Conservation (phyloP, 2,329 filamentous ascomycete genomes). For the Exophiala oligosperma region DNA sequence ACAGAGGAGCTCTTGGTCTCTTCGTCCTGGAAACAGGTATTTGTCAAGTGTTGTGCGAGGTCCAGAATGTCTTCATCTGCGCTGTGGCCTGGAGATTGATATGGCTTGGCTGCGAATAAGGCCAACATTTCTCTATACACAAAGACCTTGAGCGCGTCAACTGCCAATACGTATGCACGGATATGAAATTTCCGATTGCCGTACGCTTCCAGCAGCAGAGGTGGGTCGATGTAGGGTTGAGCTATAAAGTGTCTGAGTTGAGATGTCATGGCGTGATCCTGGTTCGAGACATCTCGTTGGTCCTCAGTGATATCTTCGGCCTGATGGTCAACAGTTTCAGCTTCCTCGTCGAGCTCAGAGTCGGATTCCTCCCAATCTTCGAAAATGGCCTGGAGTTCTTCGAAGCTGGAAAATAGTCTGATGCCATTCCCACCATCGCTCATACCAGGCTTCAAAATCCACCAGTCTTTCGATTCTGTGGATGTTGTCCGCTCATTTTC, state of each 20-base stretch:
- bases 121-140: conserved; percentile 91
- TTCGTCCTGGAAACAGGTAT: conserved; percentile 82
- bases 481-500: conserved; percentile 57
- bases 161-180: conserved; percentile 82
- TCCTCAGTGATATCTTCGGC: conserved; percentile 31
- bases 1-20: conserved; percentile 55
- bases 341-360: conserved; percentile 62
- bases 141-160: conserved; percentile 75
- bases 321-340: conserved; percentile 35
- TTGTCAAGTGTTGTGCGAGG: conserved; percentile 81
- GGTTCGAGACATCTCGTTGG: conserved; percentile 34
- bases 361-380: conserved; percentile 80
- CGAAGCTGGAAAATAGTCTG: conserved; percentile 79
- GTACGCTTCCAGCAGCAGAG: conserved; percentile 67
- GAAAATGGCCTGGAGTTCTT: conserved; percentile 82
- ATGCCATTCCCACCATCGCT: conserved; percentile 95
- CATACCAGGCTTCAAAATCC: conserved; percentile 98
- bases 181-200: conserved; percentile 88
- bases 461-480: conserved; percentile 69
- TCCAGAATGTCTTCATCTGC: conserved; percentile 47
- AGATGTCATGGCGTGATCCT: conserved; percentile 71
- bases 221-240: conserved; percentile 90
- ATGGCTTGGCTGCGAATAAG: conserved; percentile 78
- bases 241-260: conserved; percentile 95
- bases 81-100: conserved; percentile 58